Conservation (phyloP, 345 rosid species). For the Pugionium dolabratum region DNA sequence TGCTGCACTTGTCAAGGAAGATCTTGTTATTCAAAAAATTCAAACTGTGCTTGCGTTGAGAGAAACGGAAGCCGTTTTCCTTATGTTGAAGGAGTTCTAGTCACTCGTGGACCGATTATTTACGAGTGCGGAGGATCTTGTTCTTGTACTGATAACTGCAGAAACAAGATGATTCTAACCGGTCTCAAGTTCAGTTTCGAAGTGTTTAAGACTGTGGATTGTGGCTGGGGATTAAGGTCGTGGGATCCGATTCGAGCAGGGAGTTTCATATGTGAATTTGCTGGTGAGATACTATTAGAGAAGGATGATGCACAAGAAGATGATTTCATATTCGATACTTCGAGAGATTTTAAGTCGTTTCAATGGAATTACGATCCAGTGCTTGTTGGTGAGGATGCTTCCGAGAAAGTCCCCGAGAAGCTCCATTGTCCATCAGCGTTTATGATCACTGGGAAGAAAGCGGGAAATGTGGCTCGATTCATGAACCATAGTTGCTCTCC, state of each 20-base stretch:
- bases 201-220: conserved; percentile 43
- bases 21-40: conserved; percentile 14
- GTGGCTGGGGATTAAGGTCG: conserved; percentile 55
- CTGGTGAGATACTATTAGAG: conserved; percentile 34
- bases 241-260: conserved; percentile 46
- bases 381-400: conserved; percentile 14
- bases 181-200: conserved; percentile 47
- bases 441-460: conserved; percentile 55
- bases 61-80: conserved; percentile 41
- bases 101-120: conserved; percentile 25
- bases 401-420: conserved; percentile 29
- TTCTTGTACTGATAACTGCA: conserved; percentile 39
- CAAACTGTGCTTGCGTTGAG: conserved; percentile 41
- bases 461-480: conserved; percentile 82
- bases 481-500: conserved; percentile 84
- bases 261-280: conserved; percentile 53
- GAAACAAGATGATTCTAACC: conserved; percentile 44
- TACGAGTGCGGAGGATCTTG: conserved; percentile 53
- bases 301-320: not conserved
- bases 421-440: conserved; percentile 43
- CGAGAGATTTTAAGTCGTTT: conserved; percentile 39
- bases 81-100: conserved; percentile 29
- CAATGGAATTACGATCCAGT: conserved; percentile 15
- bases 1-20: conserved; percentile 23
- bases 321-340: conserved; percentile 53